Percentiles rank a stretch among this genome's conserved stretches.
Conservation (phyloP, 2,329 filamentous ascomycete species). For the Didymella keratinophila region DNA sequence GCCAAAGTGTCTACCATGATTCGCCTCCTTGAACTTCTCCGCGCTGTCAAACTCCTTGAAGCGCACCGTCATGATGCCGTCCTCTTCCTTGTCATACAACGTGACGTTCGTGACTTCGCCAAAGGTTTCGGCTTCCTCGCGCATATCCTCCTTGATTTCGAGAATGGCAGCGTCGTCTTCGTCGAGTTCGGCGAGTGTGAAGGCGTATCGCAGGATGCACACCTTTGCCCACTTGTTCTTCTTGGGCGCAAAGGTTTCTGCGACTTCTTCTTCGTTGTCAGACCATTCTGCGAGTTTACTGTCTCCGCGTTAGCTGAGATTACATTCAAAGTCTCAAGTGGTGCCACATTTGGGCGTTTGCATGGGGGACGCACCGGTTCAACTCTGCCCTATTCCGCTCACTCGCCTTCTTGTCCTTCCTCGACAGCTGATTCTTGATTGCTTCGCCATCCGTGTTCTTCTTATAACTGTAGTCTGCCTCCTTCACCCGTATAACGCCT, state of each 20-base stretch:
- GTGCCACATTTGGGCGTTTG: background rate
- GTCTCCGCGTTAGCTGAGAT: slow-evolving; percentile 20
- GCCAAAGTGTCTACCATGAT: slow-evolving; percentile 33
- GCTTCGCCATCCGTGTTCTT: slow-evolving; percentile 72
- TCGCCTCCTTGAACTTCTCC: slow-evolving; percentile 35
- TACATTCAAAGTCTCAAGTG: background rate
- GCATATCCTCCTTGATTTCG: slow-evolving; percentile 94
- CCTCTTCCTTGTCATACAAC: slow-evolving; percentile 84
- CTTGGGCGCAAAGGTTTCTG: slow-evolving; percentile 54
- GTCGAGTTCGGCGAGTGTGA: slow-evolving; percentile 83
- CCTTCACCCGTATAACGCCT: slow-evolving; percentile 76
- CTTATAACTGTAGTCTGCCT: slow-evolving; percentile 91
- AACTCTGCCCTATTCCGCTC: slow-evolving; percentile 91
- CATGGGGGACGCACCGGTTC: slow-evolving; percentile 61
- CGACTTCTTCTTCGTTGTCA: slow-evolving; percentile 73
- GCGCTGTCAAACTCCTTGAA: slow-evolving; percentile 76
- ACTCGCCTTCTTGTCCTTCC: slow-evolving; percentile 84
- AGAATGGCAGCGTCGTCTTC: slow-evolving; percentile 83
- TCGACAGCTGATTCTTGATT: slow-evolving; percentile 59
- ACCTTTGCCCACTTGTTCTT: slow-evolving; percentile 74
- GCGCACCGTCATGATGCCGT: slow-evolving; percentile 84
- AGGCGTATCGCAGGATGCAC: slow-evolving; percentile 92
- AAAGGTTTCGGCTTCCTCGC: slow-evolving; percentile 86
- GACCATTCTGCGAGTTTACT: slow-evolving; percentile 95
- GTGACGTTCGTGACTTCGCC: slow-evolving; percentile 91